These are phyloP conservation scores for Salvia splendens DNA, from an alignment of 257 asterid genomes.

Conservation along the genomic window DNA sequence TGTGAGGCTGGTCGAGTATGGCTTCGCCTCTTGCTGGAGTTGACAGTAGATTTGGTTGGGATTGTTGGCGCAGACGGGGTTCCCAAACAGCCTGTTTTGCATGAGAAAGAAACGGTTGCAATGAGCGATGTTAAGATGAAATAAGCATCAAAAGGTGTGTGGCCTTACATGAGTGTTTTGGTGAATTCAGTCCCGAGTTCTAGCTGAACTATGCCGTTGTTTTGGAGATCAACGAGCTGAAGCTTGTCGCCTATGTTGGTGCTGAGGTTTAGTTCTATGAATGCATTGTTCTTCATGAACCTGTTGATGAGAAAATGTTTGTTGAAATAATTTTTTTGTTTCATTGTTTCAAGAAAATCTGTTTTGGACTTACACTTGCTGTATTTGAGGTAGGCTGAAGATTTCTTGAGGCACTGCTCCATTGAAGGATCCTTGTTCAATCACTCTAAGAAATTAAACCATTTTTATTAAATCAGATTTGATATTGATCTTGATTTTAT, in stretches of 20 bases:
- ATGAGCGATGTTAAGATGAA: not conserved
- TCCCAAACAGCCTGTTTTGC: conserved; percentile 68
- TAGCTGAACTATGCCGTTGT: conserved; percentile 61
- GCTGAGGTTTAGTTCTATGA: conserved; percentile 60
- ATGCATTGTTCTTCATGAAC: conserved; percentile 72
- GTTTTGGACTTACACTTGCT: conserved; percentile 75
- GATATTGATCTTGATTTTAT: conserved; percentile 3
- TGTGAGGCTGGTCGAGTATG: conserved; percentile 81
- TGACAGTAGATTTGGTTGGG: conserved; percentile 73
- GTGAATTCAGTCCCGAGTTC: conserved; percentile 71
- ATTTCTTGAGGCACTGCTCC: conserved; percentile 68
- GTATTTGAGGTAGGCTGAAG: conserved; percentile 72
- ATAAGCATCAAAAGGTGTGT: not conserved
- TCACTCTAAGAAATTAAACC: conserved; percentile 49
- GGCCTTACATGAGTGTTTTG: conserved; percentile 63
- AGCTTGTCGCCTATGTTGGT: conserved; percentile 53
- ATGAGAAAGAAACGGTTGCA: not conserved
- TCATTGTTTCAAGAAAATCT: not conserved
- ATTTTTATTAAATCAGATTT: conserved; percentile 27
- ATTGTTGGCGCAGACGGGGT: conserved; percentile 68
- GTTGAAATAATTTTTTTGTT: not conserved
- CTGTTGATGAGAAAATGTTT: conserved; percentile 43
- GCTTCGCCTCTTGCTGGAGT: conserved; percentile 55
- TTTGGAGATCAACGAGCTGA: conserved; percentile 69
- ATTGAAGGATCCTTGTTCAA: conserved; percentile 69